phyloP scores from a whole-genome alignment of 2,329 filamentous ascomycete species.

The Botrytis tulipae region DNA sequence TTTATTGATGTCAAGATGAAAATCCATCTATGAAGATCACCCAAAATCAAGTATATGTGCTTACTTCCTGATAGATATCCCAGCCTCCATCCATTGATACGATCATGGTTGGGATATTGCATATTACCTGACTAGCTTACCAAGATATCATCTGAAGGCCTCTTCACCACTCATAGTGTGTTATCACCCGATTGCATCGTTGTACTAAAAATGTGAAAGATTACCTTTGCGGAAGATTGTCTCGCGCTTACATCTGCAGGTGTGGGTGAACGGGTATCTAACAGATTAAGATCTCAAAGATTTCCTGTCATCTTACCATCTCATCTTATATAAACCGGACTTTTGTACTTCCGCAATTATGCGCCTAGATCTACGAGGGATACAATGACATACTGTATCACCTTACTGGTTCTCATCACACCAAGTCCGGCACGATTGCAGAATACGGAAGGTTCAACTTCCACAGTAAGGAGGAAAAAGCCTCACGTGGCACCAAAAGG shows the following conservation, averaged over 20 bases:
- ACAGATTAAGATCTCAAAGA: constrained; percentile 8
- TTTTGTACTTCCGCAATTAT: neutral
- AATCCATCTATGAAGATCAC: neutral
- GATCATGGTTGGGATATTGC: neutral
- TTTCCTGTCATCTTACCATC: constrained; percentile 9
- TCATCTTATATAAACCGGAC: neutral
- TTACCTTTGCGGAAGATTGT: neutral
- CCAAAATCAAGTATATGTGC: neutral
- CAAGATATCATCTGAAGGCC: neutral
- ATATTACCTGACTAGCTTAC: neutral
- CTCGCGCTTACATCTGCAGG: neutral
- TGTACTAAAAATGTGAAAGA: neutral
- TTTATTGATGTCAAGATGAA: neutral
- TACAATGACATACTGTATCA: constrained; percentile 5
- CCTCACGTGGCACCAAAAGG: neutral
- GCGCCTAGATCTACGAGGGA: neutral
- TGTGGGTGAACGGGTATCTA: neutral
- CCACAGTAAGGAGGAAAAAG: neutral
- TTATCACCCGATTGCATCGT: neutral
- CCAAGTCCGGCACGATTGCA: neutral
- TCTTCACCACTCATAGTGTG: neutral
- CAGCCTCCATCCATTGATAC: neutral
- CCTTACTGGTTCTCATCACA: neutral
- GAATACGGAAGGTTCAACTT: neutral
- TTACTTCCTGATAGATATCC: constrained; percentile 1